Conservation (phyloP, 2,329 filamentous ascomycete species). For the Paradendryphiella salina region DNA sequence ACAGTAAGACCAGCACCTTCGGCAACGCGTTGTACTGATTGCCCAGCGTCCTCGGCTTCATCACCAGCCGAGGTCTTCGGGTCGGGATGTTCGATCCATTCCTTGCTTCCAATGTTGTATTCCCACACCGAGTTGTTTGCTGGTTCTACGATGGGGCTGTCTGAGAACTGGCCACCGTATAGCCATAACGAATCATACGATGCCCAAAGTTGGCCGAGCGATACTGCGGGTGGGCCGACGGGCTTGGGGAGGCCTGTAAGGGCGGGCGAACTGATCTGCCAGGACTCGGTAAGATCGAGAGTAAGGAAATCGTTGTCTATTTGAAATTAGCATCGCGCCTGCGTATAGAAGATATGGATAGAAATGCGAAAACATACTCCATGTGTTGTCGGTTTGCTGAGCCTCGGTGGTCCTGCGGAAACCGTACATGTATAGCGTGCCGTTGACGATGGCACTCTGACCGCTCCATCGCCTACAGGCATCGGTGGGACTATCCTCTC, state of each 20-base stretch:
- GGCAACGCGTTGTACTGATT: conserved; percentile 67
- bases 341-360: background rate
- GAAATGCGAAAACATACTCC: conserved; percentile 60
- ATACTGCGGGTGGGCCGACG: conserved; percentile 70
- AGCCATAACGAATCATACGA: conserved; percentile 70
- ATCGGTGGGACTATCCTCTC: conserved; percentile 40
- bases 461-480: conserved; percentile 47
- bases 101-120: conserved; percentile 63
- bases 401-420: conserved; percentile 64
- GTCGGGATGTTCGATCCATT: conserved; percentile 66
- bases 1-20: conserved; percentile 75
- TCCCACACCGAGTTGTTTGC: conserved; percentile 68
- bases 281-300: conserved; percentile 73
- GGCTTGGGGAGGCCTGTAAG: conserved; percentile 66
- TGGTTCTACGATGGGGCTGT: conserved; percentile 61
- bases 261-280: conserved; percentile 66
- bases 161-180: conserved; percentile 75
- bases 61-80: conserved; percentile 67
- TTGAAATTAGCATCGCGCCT: conserved; percentile 8
- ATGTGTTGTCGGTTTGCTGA: conserved; percentile 65
- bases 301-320: conserved; percentile 67
- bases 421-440: conserved; percentile 76
- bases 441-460: conserved; percentile 67
- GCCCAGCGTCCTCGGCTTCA: conserved; percentile 60
- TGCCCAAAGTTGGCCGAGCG: conserved; percentile 76